A percentile compares a stretch with the other conserved stretches of the same genome.
Conservation (phyloP, 768 basidiomycete species). For the Postia placenta region DNA sequence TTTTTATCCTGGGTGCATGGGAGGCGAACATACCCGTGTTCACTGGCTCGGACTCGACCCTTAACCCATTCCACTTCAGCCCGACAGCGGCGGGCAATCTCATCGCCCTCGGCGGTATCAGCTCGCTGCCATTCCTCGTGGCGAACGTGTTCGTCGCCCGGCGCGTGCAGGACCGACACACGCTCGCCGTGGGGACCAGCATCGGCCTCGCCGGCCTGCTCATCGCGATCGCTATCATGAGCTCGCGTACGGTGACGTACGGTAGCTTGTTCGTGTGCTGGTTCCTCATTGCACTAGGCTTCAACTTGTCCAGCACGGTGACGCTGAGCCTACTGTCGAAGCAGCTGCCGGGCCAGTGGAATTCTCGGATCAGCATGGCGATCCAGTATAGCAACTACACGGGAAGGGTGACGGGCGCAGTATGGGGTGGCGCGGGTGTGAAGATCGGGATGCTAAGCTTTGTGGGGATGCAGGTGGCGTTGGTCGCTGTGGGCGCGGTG, state of each 20-base stretch:
- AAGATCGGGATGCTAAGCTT: constrained; percentile 56
- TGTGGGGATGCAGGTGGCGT: constrained; percentile 51
- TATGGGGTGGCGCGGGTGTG: constrained; percentile 62
- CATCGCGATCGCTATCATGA: constrained; percentile 42
- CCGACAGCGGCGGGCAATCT: constrained; percentile 65
- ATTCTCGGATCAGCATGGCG: constrained; percentile 46
- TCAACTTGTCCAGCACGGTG: constrained; percentile 67
- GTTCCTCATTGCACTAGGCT: constrained; percentile 63
- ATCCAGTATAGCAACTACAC: constrained; percentile 68
- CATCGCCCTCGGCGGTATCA: constrained; percentile 59
- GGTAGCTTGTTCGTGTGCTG: constrained; percentile 41
- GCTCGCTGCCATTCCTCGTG: constrained; percentile 62
- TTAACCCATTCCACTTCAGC: constrained; percentile 42
- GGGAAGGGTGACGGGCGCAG: constrained; percentile 59
- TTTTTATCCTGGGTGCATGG: constrained; percentile 66
- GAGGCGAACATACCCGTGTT: constrained; percentile 65
- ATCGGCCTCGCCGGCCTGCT: constrained; percentile 49
- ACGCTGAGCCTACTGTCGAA: constrained; percentile 64
- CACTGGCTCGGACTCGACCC: constrained; percentile 24
- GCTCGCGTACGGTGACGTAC: constrained; percentile 35
- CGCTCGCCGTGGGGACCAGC: constrained; percentile 45
- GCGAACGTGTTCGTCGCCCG: constrained; percentile 51
- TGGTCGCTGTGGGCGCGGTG: constrained; percentile 52
- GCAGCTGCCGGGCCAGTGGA: constrained; percentile 60
- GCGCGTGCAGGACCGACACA: constrained; percentile 53